A percentile compares a stretch with the other conserved stretches of the same genome.
Conservation (phyloP, 805 yeast genomes). For the Yarrowia keelungensis region DNA sequence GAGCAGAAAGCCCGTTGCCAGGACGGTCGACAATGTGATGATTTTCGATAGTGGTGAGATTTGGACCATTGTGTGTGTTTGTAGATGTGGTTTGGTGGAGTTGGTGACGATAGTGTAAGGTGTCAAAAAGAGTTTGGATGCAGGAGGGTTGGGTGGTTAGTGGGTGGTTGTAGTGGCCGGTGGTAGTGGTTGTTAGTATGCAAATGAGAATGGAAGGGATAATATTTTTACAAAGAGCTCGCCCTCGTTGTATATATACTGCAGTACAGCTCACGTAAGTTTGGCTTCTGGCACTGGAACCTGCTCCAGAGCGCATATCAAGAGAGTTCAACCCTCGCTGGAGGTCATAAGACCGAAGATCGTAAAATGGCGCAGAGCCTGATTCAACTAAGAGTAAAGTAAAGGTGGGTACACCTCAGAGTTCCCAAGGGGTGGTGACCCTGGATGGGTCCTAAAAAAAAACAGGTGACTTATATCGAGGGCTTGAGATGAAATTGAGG, state of each 20-base stretch:
- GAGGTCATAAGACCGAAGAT: constrained; percentile 27
- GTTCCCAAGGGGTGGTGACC: constrained; percentile 30
- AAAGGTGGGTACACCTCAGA: constrained; percentile 19
- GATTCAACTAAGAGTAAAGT: constrained; percentile 28
- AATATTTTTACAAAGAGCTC: background rate
- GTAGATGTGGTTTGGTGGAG: background rate
- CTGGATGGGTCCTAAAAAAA: background rate
- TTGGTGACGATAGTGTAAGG: background rate
- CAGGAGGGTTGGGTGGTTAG: background rate
- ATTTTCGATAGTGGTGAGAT: constrained; percentile 75
- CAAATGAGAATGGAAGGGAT: background rate
- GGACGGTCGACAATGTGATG: constrained; percentile 73
- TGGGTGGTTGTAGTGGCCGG: background rate
- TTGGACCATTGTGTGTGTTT: constrained; percentile 42
- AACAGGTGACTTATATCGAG: constrained; percentile 1
- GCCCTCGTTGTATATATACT: constrained; percentile 17
- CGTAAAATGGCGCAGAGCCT: constrained; percentile 31
- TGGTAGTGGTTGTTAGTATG: background rate
- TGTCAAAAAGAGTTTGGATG: constrained; percentile 34
- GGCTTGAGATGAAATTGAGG: too few relatives aligned
- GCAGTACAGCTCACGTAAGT: background rate
- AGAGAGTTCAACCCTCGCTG: constrained; percentile 31
- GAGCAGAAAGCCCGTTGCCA: constrained; percentile 88
- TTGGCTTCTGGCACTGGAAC: background rate
- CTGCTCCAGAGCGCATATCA: constrained; percentile 5